phyloP scores from a whole-genome alignment of 116 monocot species.

The Trichopus zeylanicus region DNA sequence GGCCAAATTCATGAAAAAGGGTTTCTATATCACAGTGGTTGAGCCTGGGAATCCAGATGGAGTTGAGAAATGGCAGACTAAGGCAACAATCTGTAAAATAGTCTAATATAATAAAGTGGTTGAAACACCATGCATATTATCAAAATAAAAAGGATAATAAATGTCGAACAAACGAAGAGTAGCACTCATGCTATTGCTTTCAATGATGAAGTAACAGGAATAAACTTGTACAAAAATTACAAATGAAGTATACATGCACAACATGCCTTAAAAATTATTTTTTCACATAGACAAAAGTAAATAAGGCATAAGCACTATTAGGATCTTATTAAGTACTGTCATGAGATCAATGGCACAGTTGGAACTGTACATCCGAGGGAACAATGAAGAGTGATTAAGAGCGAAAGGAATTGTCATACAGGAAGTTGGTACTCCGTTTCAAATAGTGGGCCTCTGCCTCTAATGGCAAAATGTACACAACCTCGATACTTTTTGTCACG shows the following conservation, averaged over 20 bases:
- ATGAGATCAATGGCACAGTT: too few relatives aligned
- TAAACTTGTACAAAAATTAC: too few relatives aligned
- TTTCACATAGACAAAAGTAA: too few relatives aligned
- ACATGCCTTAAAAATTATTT: too few relatives aligned
- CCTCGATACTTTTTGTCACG: conserved; percentile 78
- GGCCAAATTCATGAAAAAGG: conserved; percentile 99
- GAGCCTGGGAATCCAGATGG: conserved; percentile 49
- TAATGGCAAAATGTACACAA: conserved; percentile 93
- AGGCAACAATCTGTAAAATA: conserved; percentile 66
- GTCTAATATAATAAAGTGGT: background rate
- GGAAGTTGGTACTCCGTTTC: conserved; percentile 77
- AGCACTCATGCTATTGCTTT: too few relatives aligned
- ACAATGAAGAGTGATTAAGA: background rate
- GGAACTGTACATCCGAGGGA: background rate
- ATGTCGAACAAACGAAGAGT: too few relatives aligned
- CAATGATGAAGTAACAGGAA: too few relatives aligned
- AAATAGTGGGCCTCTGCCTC: conserved; percentile 69
- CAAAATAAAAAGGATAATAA: too few relatives aligned
- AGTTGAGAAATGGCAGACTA: conserved; percentile 81
- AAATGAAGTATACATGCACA: too few relatives aligned
- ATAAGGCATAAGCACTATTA: too few relatives aligned
- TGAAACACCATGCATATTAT: background rate
- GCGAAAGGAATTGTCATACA: conserved; percentile 29
- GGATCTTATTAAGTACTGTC: too few relatives aligned
- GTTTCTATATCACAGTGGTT: conserved; percentile 89